Conservation (phyloP, 495 filamentous ascomycete genomes). For the Friedmanniomyces simplex region DNA sequence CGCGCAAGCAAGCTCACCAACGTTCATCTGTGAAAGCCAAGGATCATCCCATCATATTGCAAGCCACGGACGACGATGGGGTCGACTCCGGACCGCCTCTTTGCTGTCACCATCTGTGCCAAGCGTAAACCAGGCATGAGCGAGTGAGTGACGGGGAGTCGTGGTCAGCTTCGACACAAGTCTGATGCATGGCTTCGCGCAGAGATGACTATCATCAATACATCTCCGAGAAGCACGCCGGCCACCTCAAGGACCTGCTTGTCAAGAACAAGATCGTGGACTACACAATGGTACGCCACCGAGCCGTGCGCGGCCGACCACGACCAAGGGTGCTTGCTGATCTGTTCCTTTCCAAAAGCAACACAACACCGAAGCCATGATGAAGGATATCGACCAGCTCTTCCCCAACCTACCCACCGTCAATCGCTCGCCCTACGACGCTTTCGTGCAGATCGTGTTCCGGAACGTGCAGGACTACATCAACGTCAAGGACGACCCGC, state of each 20-base stretch:
- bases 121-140: constrained; percentile 25
- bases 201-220: constrained; percentile 37
- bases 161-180: no score
- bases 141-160: constrained; percentile 27
- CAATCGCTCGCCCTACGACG: constrained; percentile 23
- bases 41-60: neutral
- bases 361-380: constrained; percentile 22
- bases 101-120: constrained; percentile 35
- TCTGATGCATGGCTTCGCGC: no score
- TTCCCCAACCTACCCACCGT: constrained; percentile 19
- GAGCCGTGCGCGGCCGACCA: no score
- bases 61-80: neutral
- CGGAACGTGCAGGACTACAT: constrained; percentile 18
- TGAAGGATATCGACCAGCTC: constrained; percentile 17
- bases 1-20: no score
- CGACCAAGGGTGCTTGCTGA: no score
- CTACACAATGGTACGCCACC: constrained; percentile 23
- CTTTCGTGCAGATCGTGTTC: constrained; percentile 21
- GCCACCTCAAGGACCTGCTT: constrained; percentile 22
- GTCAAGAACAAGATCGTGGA: constrained; percentile 23
- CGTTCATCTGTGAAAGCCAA: no score
- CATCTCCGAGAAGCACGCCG: constrained; percentile 27
- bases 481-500: constrained; percentile 25
- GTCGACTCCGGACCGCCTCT: neutral
- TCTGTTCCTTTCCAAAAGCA: constrained; percentile 6